These are phyloP conservation scores for Diospyros lotus DNA, from an alignment of 148 eudicot genomes.

Conservation along the genomic window DNA sequence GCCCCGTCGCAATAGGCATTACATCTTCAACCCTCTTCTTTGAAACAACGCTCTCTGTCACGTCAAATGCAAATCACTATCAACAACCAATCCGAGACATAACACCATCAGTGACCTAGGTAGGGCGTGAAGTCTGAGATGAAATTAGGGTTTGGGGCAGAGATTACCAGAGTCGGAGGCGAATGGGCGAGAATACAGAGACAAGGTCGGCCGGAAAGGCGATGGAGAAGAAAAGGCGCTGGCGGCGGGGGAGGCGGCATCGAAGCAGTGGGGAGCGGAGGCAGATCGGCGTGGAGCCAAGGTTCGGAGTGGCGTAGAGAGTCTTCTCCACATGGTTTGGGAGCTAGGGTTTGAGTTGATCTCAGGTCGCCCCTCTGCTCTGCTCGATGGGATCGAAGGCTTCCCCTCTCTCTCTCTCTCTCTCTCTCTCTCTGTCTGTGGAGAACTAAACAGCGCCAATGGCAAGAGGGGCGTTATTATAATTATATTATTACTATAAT, in stretches of 20 bases:
- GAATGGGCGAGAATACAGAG: slow-evolving; percentile 39
- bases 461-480: too few species aligned
- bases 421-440: too few species aligned
- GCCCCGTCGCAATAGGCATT: slow-evolving; percentile 61
- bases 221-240: slow-evolving; percentile 22
- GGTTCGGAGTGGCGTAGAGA: slow-evolving; percentile 39
- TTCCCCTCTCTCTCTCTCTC: too few species aligned
- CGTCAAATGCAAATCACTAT: background rate
- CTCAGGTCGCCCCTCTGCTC: slow-evolving; percentile 27
- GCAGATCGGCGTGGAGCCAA: slow-evolving; percentile 34
- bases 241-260: slow-evolving; percentile 3
- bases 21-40: slow-evolving; percentile 46
- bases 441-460: too few species aligned
- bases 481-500: too few species aligned
- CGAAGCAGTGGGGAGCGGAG: slow-evolving; percentile 15
- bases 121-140: background rate
- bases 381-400: too few species aligned
- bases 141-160: background rate
- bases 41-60: slow-evolving; percentile 23
- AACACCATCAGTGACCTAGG: too few species aligned
- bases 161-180: slow-evolving; percentile 42
- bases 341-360: slow-evolving; percentile 21
- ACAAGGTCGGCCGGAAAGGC: slow-evolving; percentile 12
- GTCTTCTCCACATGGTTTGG: slow-evolving; percentile 55
- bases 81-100: background rate